Evolutionary conservation across 441 rosid species (phyloP), one percentile per base, ranked within the genome.

Genomic region (Metrosideros polymorpha): DNA sequence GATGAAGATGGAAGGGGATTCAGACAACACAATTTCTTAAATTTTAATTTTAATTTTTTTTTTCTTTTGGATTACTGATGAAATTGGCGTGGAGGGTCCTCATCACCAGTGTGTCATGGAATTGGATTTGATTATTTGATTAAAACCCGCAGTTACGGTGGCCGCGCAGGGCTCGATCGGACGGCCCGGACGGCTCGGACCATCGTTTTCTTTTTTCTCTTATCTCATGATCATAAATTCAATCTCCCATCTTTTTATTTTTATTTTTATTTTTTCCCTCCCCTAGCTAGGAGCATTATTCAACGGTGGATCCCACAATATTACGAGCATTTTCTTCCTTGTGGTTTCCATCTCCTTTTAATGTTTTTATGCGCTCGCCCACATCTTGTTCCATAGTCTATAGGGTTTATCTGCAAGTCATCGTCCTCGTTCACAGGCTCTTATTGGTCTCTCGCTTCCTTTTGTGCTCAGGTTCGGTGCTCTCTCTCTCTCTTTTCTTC

Each of bases 281-380:
- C 39, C 47, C 66, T 29, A 54, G 49, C 84, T 22, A 85, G 14
- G 52, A 83, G 82, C 84, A 55, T 87, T 86, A 45, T 91, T 89
- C 87, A 90, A 87, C 85, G 89, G 87, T 86, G 89, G 83, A 88
- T 88, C 89, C 91, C 83, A 88, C 86, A 6, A 12, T 27, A 1
- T 10, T 27, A 5, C 30, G 83, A 30, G 29, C 90, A 85, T 79
- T 71, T 71, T 39, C 86, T 89, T 88, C 87, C 89, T 91, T 88
- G 91, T 71, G 85, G 87, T 84, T 89, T 86, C 88, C 94, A 88
- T 89, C 91, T 84, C 71, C 82, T 51, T 85, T 83, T 87, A 50
- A 79, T 43, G 63, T 83, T 17, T 7, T 79, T 85, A 51, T 25
- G 57, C 15, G 45, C 49, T 71, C 45, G 12, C 50, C 51, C 52